Evolutionary conservation across 129 eudicot genomes (phyloP), one percentile per base, ranked within the genome.

Genomic region (Lactuca sativa): DNA sequence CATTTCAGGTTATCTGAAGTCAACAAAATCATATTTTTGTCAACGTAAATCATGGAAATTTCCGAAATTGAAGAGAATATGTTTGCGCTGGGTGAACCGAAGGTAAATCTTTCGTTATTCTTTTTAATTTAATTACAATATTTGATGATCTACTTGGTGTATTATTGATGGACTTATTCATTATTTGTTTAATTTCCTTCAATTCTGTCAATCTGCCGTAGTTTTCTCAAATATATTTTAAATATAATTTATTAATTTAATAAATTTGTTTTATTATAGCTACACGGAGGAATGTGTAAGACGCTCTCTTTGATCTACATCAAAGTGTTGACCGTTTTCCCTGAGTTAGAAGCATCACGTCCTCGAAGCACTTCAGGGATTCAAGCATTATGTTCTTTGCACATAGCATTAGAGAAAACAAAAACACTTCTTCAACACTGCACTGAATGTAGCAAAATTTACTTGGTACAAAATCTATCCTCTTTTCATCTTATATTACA

Each of bases 301-400:
- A 83, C 74, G 47, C 84, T 95, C 7, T 84, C 86, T 63, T 37
- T 81, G 36, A 47, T 95, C 14, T 95, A 95, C 77, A 78, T 84
- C 62, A 95, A 72, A 84, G 89, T 95, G 37, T 37, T 95, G 75
- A 75, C 78, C 4, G 81, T 95, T 78, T 95, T 95, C 58, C 99
- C 97, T 0, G 91, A 85, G 31, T 56, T 95, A 38, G 99, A 95
- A 84, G 95, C 90, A 2, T 84, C 99, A n/a, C 82, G 99, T 30
- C 99, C 99, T 0, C 80, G 99, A 65, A 95, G 99, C 79, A 95
- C 95, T 34, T 83, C 97, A 16, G 99, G 99, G 51, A 95, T 95
- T 74, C 99, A 95, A 80, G 97, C 99, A 52, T 77, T 95, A 61
- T 95, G 99, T 72, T 82, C 97, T 71, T 78, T 95, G 70, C 99